A percentile compares a stretch with the other conserved stretches of the same genome.
Evolutionary conservation across 192 early-diverging fungal genomes (phyloP).

Genomic region (Coemansia sp.): DNA sequence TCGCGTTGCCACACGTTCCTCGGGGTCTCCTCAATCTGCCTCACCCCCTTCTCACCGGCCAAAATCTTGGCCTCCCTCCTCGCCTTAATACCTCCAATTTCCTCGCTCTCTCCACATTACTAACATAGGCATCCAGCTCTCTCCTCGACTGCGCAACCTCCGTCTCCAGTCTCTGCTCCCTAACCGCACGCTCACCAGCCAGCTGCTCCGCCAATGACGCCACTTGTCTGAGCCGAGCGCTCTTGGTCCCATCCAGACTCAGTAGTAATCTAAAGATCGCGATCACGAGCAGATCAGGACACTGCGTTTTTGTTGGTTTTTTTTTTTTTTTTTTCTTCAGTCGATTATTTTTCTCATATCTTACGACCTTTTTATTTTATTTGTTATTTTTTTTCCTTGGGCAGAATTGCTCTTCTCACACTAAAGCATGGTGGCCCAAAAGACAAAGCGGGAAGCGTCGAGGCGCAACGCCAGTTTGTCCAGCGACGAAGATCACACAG

Average conservation of each 20-base stretch:
- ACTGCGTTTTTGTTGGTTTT: too few species aligned
- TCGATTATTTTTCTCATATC: neutral
- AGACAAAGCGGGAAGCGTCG: neutral
- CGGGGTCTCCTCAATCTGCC: slow-evolving; percentile 44
- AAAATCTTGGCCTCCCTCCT: slow-evolving; percentile 58
- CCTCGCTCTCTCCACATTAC: slow-evolving; percentile 87
- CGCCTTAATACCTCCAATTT: slow-evolving; percentile 79
- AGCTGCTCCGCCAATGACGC: slow-evolving; percentile 94
- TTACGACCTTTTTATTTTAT: too few species aligned
- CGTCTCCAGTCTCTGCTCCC: slow-evolving; percentile 47
- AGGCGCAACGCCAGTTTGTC: neutral
- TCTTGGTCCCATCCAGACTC: too few species aligned
- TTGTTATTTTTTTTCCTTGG: too few species aligned
- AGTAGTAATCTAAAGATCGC: too few species aligned
- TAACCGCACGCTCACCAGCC: slow-evolving; percentile 63
- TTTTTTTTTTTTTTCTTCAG: neutral
- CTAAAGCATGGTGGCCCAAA: neutral
- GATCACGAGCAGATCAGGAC: too few species aligned
- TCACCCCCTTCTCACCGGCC: slow-evolving; percentile 40
- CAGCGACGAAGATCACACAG: neutral
- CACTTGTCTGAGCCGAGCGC: too few species aligned
- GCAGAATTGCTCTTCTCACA: too few species aligned
- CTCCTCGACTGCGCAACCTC: slow-evolving; percentile 66
- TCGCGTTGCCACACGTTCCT: slow-evolving; percentile 68
- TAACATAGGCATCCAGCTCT: slow-evolving; percentile 86